phyloP scores from a whole-genome alignment of 1,139 yeast species.

The Candida sanyaensis region DNA sequence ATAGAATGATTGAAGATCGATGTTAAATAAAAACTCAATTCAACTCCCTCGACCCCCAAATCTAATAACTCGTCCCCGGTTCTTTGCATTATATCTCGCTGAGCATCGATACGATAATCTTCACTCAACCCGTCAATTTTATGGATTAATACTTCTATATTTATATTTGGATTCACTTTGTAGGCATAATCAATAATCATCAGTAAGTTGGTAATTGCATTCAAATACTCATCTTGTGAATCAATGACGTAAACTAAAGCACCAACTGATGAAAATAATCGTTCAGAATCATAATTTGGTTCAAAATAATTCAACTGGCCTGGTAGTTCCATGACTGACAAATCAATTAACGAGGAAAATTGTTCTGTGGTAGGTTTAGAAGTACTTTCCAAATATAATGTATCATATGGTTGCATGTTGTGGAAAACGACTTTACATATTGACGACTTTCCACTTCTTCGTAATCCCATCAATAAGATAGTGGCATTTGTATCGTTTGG shows the following conservation, averaged over 20 bases:
- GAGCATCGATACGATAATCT: conserved; percentile 92
- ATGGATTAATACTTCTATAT: conserved; percentile 90
- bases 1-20: conserved; percentile 95
- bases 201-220: conserved; percentile 85
- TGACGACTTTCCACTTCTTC: conserved; percentile 83
- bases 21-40: conserved; percentile 86
- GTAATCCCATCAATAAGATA: conserved; percentile 80
- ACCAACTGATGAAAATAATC: conserved; percentile 81
- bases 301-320: conserved; percentile 92
- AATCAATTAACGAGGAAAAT: conserved; percentile 75
- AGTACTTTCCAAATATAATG: conserved; percentile 86
- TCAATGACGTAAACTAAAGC: conserved; percentile 94
- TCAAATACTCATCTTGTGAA: conserved; percentile 90
- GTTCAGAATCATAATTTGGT: conserved; percentile 76
- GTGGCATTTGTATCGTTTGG: conserved; percentile 61
- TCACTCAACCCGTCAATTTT: conserved; percentile 94
- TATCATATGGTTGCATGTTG: conserved; percentile 94
- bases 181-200: conserved; percentile 89
- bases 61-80: conserved; percentile 92
- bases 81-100: conserved; percentile 93
- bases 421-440: conserved; percentile 95
- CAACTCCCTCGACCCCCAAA: conserved; percentile 87
- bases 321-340: conserved; percentile 94
- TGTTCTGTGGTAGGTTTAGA: conserved; percentile 84
- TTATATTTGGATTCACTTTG: conserved; percentile 80